Conservation (phyloP, 106 monocot genomes). For the Platanthera guangdongensis region DNA sequence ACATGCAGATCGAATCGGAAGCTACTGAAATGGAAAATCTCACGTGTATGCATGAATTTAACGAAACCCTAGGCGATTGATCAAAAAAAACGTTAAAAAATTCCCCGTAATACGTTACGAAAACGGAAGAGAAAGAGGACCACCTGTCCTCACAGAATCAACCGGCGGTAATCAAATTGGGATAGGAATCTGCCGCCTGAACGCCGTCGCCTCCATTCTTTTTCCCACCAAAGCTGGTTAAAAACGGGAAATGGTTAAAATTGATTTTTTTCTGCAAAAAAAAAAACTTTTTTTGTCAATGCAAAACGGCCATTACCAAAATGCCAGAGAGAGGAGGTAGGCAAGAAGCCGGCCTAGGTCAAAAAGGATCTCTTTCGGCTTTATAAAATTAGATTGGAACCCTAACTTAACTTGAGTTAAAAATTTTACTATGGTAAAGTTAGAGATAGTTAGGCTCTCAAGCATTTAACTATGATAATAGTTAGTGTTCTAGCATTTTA, state of each 20-base stretch:
- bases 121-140: slow-evolving; percentile 1
- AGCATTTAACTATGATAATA: not conserved
- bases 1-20: not conserved
- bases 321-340: not conserved
- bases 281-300: not conserved
- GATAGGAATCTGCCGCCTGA: not conserved
- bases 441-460: no score
- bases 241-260: slow-evolving; percentile 5
- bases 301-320: slow-evolving; percentile 3
- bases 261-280: not conserved
- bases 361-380: not conserved
- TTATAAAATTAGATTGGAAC: slow-evolving; percentile 4
- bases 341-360: not conserved
- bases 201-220: slow-evolving; percentile 3
- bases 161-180: not conserved
- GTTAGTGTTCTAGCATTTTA: not conserved
- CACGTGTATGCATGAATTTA: not conserved
- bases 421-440: not conserved
- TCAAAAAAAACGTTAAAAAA: slow-evolving; percentile 6
- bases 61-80: slow-evolving; percentile 14
- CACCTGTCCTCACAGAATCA: slow-evolving; percentile 7
- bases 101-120: not conserved
- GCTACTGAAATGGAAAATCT: not conserved
- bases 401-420: slow-evolving; percentile 9
- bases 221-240: slow-evolving; percentile 11